These are phyloP conservation scores for Hymenoscyphus albidus DNA, from an alignment of 2,329 filamentous ascomycete species.

Conservation along the genomic window DNA sequence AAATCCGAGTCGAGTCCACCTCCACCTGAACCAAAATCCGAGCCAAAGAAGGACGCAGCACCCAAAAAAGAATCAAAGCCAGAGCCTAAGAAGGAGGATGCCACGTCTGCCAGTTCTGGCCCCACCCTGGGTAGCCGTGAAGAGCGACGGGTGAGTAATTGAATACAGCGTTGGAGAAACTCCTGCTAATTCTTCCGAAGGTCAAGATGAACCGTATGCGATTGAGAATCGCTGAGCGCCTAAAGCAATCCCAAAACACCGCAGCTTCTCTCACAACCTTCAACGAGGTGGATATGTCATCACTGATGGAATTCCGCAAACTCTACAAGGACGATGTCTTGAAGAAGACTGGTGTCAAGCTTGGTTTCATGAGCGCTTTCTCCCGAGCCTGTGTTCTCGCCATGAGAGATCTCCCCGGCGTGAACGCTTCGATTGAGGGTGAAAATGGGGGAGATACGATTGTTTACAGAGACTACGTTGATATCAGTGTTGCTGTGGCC, in stretches of 20 bases:
- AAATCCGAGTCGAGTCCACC: slow-evolving; percentile 39
- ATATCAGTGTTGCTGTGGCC: slow-evolving; percentile 94
- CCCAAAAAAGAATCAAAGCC: slow-evolving; percentile 28
- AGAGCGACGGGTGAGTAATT: slow-evolving; percentile 72
- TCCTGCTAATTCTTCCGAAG: slow-evolving; percentile 41
- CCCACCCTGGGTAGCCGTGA: slow-evolving; percentile 67
- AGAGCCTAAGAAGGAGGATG: slow-evolving; percentile 34
- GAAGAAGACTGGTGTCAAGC: slow-evolving; percentile 94
- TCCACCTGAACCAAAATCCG: slow-evolving; percentile 38
- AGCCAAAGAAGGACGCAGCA: slow-evolving; percentile 39
- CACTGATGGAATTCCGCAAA: slow-evolving; percentile 94
- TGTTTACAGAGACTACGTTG: slow-evolving; percentile 96
- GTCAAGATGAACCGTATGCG: slow-evolving; percentile 99
- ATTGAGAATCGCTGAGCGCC: slow-evolving; percentile 89
- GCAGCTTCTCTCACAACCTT: slow-evolving; percentile 96
- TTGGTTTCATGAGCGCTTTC: slow-evolving; percentile 99
- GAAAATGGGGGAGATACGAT: slow-evolving; percentile 94
- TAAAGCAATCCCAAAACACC: slow-evolving; percentile 99
- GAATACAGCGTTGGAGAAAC: background rate
- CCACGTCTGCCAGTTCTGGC: slow-evolving; percentile 35
- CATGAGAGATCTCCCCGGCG: slow-evolving; percentile 89
- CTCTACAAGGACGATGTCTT: slow-evolving; percentile 94
- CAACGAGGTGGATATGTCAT: slow-evolving; percentile 99
- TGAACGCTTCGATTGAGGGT: slow-evolving; percentile 96
- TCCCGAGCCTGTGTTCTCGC: slow-evolving; percentile 84